A percentile compares a stretch with the other conserved stretches of the same genome.
Conservation (phyloP, 495 filamentous ascomycete genomes). For the Aspergillus taichungensis region DNA sequence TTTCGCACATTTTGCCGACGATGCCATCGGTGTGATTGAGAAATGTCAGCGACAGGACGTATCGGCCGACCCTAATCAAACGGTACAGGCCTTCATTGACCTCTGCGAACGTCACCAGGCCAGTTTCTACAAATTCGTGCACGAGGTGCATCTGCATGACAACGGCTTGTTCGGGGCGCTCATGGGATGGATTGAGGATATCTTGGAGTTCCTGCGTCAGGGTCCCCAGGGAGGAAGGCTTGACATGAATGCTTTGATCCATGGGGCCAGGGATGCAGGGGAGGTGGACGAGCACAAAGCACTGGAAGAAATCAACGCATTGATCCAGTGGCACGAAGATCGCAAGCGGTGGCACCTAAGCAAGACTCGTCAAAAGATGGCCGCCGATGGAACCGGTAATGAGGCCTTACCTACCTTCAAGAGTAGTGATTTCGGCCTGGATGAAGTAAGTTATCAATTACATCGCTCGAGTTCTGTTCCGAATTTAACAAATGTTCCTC, state of each 20-base stretch:
- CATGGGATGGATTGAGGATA: constrained; percentile 97
- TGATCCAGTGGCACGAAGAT: constrained; percentile 90
- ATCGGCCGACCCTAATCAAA: constrained; percentile 92
- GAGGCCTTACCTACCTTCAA: constrained; percentile 48
- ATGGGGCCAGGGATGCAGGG: constrained; percentile 59
- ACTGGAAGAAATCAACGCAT: constrained; percentile 68
- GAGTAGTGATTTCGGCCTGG: constrained; percentile 78
- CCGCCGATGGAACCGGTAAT: constrained; percentile 56
- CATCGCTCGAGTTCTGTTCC: neutral
- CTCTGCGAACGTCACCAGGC: constrained; percentile 89
- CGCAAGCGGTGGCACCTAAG: constrained; percentile 95
- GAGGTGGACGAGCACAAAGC: constrained; percentile 61
- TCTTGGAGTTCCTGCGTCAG: constrained; percentile 83
- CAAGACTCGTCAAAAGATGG: constrained; percentile 98
- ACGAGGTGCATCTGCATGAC: constrained; percentile 97
- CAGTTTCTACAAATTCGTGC: constrained; percentile 97
- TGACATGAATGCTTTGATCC: constrained; percentile 89
- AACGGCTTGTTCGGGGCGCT: constrained; percentile 91
- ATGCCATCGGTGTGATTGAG: constrained; percentile 82
- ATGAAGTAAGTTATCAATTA: constrained; percentile 47
- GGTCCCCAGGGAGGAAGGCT: constrained; percentile 71
- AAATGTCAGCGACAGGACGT: constrained; percentile 85
- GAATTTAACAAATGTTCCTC: constrained; percentile 8
- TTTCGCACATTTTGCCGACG: constrained; percentile 86
- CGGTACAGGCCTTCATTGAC: constrained; percentile 97